Conservation (phyloP, 352 stramenopile species). For the Globisporangium uncinulatum region DNA sequence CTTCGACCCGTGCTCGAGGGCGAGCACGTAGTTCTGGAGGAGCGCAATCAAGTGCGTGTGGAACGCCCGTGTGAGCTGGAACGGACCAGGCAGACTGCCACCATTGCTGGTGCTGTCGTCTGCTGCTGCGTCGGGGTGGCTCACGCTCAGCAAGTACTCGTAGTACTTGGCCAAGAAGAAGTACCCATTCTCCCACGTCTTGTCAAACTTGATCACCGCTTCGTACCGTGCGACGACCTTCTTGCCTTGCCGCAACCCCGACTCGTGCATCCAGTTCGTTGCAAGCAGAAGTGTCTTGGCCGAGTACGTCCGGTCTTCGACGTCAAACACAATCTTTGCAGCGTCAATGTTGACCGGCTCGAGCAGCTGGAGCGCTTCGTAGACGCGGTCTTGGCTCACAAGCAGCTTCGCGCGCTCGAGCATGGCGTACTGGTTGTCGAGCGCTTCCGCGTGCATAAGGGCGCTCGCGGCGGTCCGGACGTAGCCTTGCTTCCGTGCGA, state of each 20-base stretch:
- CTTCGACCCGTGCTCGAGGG: conserved; percentile 85
- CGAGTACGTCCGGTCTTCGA: conserved; percentile 66
- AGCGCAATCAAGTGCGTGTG: conserved; percentile 79
- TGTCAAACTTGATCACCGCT: conserved; percentile 91
- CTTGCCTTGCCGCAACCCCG: conserved; percentile 89
- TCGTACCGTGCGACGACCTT: conserved; percentile 94
- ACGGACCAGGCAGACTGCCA: conserved; percentile 28
- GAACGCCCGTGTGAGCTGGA: conserved; percentile 55
- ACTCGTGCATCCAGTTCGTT: conserved; percentile 96
- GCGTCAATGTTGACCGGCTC: conserved; percentile 78
- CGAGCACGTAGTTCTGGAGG: conserved; percentile 93
- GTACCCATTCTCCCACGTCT: conserved; percentile 92
- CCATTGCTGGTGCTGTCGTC: conserved; percentile 19
- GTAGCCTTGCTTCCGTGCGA: conserved; percentile 80
- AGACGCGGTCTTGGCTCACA: conserved; percentile 76
- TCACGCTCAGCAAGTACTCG: conserved; percentile 84
- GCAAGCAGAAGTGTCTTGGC: conserved; percentile 90
- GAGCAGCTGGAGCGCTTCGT: conserved; percentile 79
- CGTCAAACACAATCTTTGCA: conserved; percentile 64
- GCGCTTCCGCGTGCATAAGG: conserved; percentile 78
- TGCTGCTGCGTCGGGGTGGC: conserved; percentile 32
- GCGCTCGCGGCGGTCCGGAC: conserved; percentile 75
- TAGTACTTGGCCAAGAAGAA: conserved; percentile 90
- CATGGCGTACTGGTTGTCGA: conserved; percentile 66
- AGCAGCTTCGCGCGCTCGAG: conserved; percentile 82